A percentile compares a stretch with the other conserved stretches of the same genome.
phyloP scores from a whole-genome alignment of 1,139 yeast species.

The Scheffersomyces illinoinensis region DNA sequence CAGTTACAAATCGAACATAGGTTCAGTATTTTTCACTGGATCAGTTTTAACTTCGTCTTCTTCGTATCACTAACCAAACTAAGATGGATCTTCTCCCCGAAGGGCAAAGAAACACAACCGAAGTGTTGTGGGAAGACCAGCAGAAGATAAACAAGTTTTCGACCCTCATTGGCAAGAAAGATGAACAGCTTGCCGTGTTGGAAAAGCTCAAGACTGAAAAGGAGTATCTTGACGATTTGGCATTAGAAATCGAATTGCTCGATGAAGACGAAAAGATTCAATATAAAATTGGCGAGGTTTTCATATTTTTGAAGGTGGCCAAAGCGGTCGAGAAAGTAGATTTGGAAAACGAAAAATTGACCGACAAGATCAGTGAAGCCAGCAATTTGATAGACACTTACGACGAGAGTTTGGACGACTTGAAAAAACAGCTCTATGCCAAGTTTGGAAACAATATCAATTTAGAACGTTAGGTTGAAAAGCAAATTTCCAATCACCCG shows the following conservation, averaged over 20 bases:
- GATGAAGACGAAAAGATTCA: slow-evolving; percentile 76
- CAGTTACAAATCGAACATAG: not conserved
- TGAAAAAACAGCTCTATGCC: slow-evolving; percentile 77
- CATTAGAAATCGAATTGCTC: slow-evolving; percentile 79
- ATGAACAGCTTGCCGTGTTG: slow-evolving; percentile 53
- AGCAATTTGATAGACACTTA: slow-evolving; percentile 52
- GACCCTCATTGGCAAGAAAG: slow-evolving; percentile 70
- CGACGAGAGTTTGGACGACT: slow-evolving; percentile 53
- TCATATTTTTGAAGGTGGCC: slow-evolving; percentile 63
- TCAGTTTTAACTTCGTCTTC: not conserved
- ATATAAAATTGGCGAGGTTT: slow-evolving; percentile 75
- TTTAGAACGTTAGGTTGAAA: slow-evolving; percentile 54
- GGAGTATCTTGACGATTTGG: slow-evolving; percentile 85
- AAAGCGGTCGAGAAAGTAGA: slow-evolving; percentile 72
- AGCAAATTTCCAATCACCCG: not conserved
- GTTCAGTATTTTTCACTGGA: not conserved
- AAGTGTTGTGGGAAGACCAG: slow-evolving; percentile 89
- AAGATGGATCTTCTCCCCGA: slow-evolving; percentile 60
- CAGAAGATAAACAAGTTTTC: slow-evolving; percentile 86
- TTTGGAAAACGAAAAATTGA: slow-evolving; percentile 53
- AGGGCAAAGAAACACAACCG: slow-evolving; percentile 66
- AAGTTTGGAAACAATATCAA: slow-evolving; percentile 91
- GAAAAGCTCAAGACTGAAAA: slow-evolving; percentile 62
- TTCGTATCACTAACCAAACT: not conserved
- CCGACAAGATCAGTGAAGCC: slow-evolving; percentile 45